phyloP scores from a whole-genome alignment of 495 filamentous ascomycete species.

The Annulohypoxylon bovei region DNA sequence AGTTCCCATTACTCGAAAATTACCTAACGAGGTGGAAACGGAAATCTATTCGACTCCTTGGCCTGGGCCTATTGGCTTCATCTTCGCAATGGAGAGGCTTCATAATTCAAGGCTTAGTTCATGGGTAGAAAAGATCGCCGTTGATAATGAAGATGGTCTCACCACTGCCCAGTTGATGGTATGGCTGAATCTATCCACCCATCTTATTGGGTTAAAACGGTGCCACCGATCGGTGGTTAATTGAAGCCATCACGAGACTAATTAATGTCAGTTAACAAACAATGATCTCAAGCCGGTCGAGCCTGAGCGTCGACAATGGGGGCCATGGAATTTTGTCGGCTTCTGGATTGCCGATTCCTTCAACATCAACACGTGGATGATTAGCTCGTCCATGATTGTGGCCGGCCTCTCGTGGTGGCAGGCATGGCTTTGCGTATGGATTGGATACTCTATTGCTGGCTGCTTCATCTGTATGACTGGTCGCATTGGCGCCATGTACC shows the following conservation, averaged over 20 bases:
- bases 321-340: conserved; percentile 85
- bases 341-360: conserved; percentile 96
- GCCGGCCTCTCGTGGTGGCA: conserved; percentile 93
- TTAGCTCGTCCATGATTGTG: conserved; percentile 80
- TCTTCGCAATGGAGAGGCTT: conserved; percentile 37
- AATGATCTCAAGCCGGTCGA: conserved; percentile 92
- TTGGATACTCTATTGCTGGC: conserved; percentile 82
- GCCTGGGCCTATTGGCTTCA: background rate
- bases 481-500: conserved; percentile 89
- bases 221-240: conserved; percentile 6
- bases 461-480: conserved; percentile 80
- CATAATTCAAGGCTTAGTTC: conserved; percentile 38
- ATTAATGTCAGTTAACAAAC: conserved; percentile 72
- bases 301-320: conserved; percentile 85
- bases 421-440: conserved; percentile 89
- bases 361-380: conserved; percentile 99
- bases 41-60: conserved; percentile 14
- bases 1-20: conserved; percentile 36
- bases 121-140: conserved; percentile 68
- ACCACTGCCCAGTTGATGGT: conserved; percentile 84
- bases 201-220: background rate
- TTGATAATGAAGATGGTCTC: conserved; percentile 79
- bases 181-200: conserved; percentile 33
- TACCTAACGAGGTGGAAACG: conserved; percentile 29
- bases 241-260: conserved; percentile 20